Percentiles rank a stretch among this genome's conserved stretches.
These are phyloP conservation scores for Neophaeococcomyces mojaviensis DNA, from an alignment of 2,329 filamentous ascomycete species.

Conservation along the genomic window DNA sequence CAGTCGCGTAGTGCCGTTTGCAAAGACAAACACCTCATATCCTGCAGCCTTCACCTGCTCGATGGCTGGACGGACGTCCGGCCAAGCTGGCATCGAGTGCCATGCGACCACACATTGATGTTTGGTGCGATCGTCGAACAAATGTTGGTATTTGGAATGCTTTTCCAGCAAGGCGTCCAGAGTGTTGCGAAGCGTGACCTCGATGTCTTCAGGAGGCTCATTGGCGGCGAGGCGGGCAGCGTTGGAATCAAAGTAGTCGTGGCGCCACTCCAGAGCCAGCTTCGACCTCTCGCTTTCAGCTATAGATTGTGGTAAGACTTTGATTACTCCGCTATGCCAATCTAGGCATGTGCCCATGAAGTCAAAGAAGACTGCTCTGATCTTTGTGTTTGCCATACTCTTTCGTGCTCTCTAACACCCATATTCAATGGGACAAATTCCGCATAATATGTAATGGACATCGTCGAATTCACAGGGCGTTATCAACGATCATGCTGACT, in stretches of 20 bases:
- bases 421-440: too few relatives aligned
- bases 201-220: constrained; percentile 43
- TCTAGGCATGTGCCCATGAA: constrained; percentile 54
- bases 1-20: constrained; percentile 49
- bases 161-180: constrained; percentile 24
- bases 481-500: too few relatives aligned
- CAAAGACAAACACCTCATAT: constrained; percentile 43
- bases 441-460: too few relatives aligned
- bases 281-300: constrained; percentile 27
- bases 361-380: constrained; percentile 49
- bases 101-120: constrained; percentile 31
- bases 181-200: constrained; percentile 40
- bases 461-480: too few relatives aligned
- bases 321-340: constrained; percentile 42
- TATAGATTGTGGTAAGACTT: constrained; percentile 31
- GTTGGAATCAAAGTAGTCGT: constrained; percentile 43
- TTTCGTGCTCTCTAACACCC: too few relatives aligned
- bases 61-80: constrained; percentile 42
- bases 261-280: constrained; percentile 46
- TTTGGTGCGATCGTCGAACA: constrained; percentile 10
- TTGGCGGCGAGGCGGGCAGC: constrained; percentile 30
- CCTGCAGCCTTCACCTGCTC: constrained; percentile 30
- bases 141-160: too few relatives aligned
- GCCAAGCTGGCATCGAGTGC: constrained; percentile 47
- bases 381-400: too few relatives aligned